Base-by-base conservation (phyloP, 2,329 filamentous ascomycete genomes). In the Harringtonia lauricola region DNA sequence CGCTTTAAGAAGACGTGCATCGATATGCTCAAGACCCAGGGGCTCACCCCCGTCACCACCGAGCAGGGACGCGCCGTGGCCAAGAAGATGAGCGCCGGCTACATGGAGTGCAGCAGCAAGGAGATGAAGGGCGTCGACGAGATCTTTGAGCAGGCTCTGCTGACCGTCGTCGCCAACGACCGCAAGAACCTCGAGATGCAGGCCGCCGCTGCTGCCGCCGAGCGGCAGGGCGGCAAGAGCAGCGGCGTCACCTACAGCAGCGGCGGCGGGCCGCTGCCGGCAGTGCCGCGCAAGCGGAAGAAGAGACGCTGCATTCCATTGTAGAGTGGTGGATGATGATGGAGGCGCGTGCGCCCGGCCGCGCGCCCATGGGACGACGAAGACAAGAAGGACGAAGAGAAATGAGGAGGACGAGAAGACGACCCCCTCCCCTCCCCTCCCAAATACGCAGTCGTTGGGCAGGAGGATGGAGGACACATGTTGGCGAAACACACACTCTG, bases 101-200 rank as follows among this genome's bases (percentile, higher is more conserved):
- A 98, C 68, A 90, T 95, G 77, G 92, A 98, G 68, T 98, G 92
- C 74, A 95, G 88, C 61, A 94, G 87, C 65, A 96, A 96, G 67
- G 92, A 95, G 66, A 92, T 94, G 83, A 79, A 74, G 43, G 92
- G 92, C 45, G 90, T 98, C 37, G 87, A 96, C 61, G 90, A 96
- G 57, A 92, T 96, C 59, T 98, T 98, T 64, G 84, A 94, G 62
- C 74, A 79, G 49, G 92, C 92, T 44, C 89, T 98, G 59, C 79
- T 89, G 57, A 90, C 85, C 41, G 88, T 92, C 28, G 86, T 98
- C 24, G 79, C 83, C 52, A 86, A 88, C 56, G 86, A 88, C 59
- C 67, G 71, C 56, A 80, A 79, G 60, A 81, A 77, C 55, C 63
- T 72, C 48, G 74, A 78, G 59, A 62, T 64, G 48, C 64, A 66